These are phyloP conservation scores for Torulaspora pretoriensis DNA, from an alignment of 1,139 yeast genomes.

Conservation along the genomic window DNA sequence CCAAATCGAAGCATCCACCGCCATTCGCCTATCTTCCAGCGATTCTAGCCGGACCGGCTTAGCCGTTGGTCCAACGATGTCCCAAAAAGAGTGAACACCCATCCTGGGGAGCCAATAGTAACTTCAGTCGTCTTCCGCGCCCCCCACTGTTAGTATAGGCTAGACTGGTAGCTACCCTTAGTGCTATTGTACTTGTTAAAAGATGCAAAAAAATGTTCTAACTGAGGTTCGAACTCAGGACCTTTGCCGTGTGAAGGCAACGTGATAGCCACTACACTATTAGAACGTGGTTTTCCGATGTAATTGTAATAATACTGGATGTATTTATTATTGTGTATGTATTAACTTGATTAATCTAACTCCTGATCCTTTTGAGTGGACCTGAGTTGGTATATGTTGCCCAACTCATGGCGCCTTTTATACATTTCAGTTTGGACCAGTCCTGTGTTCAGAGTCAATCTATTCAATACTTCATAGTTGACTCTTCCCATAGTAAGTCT, in stretches of 20 bases:
- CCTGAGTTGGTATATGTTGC: no score
- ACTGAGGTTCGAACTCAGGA: constrained; percentile 39
- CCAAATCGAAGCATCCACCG: constrained; percentile 99
- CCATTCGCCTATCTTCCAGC: constrained; percentile 65
- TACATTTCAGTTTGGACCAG: no score
- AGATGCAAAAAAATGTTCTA: constrained; percentile 28
- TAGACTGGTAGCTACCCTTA: not conserved
- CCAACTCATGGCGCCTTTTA: no score
- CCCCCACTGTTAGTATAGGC: not conserved
- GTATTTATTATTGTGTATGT: no score
- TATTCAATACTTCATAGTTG: no score
- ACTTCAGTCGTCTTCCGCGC: not conserved
- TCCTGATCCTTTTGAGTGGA: no score
- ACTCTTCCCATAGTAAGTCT: no score
- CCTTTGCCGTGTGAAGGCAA: constrained; percentile 40
- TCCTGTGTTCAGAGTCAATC: no score
- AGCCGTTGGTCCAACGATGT: constrained; percentile 83
- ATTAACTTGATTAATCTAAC: no score
- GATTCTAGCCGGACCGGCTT: constrained; percentile 87
- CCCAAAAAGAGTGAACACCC: constrained; percentile 99
- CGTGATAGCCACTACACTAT: constrained; percentile 39
- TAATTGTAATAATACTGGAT: no score
- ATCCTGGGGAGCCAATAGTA: constrained; percentile 38
- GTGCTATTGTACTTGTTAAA: not conserved
- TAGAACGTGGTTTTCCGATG: constrained; percentile 22